Evolutionary conservation across 495 filamentous ascomycete genomes (phyloP).

Genomic region (Penicillium dipodomyicola): DNA sequence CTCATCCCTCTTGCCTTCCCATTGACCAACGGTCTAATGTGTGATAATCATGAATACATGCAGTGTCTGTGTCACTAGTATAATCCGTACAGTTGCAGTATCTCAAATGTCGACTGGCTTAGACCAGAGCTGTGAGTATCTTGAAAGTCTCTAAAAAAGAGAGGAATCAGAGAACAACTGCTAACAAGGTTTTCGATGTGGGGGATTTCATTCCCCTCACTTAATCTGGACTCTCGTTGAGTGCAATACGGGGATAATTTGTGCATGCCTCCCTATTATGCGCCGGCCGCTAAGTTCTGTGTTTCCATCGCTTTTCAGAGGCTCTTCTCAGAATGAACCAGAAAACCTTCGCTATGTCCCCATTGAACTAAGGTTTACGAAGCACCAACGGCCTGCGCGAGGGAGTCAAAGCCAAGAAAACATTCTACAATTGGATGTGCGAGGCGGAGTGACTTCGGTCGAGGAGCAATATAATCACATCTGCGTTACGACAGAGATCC

Average conservation of each 20-base stretch:
- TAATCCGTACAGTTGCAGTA: conserved; percentile 13
- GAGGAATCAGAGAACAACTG: neutral
- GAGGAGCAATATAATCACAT: neutral
- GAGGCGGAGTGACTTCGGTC: neutral
- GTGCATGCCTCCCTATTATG: conserved; percentile 12
- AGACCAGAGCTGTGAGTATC: conserved; percentile 9
- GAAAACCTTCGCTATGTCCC: neutral
- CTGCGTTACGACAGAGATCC: conserved; percentile 5
- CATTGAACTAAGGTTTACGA: conserved; percentile 2
- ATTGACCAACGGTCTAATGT: neutral
- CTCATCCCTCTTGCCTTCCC: neutral
- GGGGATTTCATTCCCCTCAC: conserved; percentile 14
- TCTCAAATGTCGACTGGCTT: conserved; percentile 9
- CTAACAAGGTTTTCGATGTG: neutral
- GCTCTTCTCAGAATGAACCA: neutral
- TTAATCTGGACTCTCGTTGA: conserved; percentile 13
- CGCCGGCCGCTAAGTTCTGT: conserved; percentile 7
- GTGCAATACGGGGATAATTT: conserved; percentile 12
- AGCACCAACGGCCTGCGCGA: neutral
- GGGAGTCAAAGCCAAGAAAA: conserved; percentile 5
- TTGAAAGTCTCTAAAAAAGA: neutral
- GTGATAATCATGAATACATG: neutral
- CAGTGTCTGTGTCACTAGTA: conserved; percentile 15
- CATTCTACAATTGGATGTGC: neutral
- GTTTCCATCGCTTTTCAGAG: conserved; percentile 7